Percentiles rank a stretch among this genome's conserved stretches.
phyloP scores from a whole-genome alignment of 1,284 basidiomycete species.

The Rhodotorula sp. region DNA sequence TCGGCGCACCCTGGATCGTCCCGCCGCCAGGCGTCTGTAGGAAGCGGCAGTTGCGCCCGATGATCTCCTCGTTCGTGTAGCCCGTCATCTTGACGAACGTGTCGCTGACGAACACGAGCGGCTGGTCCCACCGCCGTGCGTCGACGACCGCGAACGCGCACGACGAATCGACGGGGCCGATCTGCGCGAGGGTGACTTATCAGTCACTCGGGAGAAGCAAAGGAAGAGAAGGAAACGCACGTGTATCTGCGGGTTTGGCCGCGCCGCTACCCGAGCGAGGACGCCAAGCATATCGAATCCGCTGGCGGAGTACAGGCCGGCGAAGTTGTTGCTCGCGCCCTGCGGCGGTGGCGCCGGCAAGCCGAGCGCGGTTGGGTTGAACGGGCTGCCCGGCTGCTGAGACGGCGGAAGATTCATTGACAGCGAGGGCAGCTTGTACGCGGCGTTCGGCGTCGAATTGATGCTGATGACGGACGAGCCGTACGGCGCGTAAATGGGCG shows the following conservation, averaged over 20 bases:
- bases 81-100: slow-evolving; percentile 79
- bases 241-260: slow-evolving; percentile 71
- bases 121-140: slow-evolving; percentile 72
- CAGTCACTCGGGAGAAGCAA: background rate
- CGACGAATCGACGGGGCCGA: slow-evolving; percentile 89
- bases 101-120: slow-evolving; percentile 85
- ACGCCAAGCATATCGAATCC: slow-evolving; percentile 88
- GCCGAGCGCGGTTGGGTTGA: slow-evolving; percentile 41
- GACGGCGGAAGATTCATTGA: slow-evolving; percentile 29
- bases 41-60: slow-evolving; percentile 77
- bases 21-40: slow-evolving; percentile 73
- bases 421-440: slow-evolving; percentile 41
- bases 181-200: slow-evolving; percentile 45
- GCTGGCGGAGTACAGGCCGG: slow-evolving; percentile 72
- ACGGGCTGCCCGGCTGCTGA: slow-evolving; percentile 18
- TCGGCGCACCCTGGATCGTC: slow-evolving; percentile 61
- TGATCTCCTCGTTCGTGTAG: slow-evolving; percentile 72
- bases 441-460: slow-evolving; percentile 31
- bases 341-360: slow-evolving; percentile 37
- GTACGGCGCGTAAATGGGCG: slow-evolving; percentile 44
- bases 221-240: background rate
- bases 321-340: slow-evolving; percentile 41
- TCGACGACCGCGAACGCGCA: slow-evolving; percentile 89
- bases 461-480: slow-evolving; percentile 47
- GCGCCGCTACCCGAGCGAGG: slow-evolving; percentile 71